Conservation (phyloP, 495 filamentous ascomycete genomes). For the Hyaloscypha hepaticicola region DNA sequence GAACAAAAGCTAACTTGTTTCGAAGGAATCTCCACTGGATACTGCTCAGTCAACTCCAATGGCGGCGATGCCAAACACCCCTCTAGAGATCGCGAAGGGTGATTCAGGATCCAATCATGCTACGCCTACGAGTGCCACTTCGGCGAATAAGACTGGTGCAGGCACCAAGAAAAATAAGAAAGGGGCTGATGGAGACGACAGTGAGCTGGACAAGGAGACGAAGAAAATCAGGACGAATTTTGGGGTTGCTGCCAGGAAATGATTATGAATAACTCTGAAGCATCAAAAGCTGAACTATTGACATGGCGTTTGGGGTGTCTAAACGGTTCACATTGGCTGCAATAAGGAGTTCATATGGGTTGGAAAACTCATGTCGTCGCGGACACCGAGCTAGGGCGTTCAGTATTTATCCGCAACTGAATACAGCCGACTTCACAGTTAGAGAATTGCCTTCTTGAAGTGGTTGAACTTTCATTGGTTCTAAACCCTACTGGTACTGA, state of each 20-base stretch:
- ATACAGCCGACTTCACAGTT: not conserved
- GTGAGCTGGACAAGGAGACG: conserved; percentile 39
- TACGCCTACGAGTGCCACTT: conserved; percentile 44
- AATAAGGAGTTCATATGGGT: not conserved
- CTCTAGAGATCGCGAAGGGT: conserved; percentile 41
- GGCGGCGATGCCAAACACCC: conserved; percentile 43
- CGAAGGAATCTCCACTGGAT: conserved; percentile 24
- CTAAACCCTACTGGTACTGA: too few relatives aligned
- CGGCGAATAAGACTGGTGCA: conserved; percentile 33
- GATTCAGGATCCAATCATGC: conserved; percentile 41
- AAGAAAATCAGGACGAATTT: conserved; percentile 55
- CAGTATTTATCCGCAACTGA: not conserved
- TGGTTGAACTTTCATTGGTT: too few relatives aligned
- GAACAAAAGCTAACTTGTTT: conserved; percentile 1
- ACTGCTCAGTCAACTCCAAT: conserved; percentile 28
- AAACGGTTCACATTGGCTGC: too few relatives aligned
- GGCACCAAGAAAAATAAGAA: conserved; percentile 44
- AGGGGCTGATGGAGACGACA: conserved; percentile 44
- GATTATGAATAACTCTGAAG: not conserved
- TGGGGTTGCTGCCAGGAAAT: conserved; percentile 47
- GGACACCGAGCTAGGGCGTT: not conserved
- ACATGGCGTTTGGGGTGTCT: not conserved
- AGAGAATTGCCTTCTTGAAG: not conserved
- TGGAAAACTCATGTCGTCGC: not conserved
- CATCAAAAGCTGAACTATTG: not conserved